These are phyloP conservation scores for Geotrichum aggregatum DNA, from an alignment of 1,139 yeast genomes.

Conservation along the genomic window DNA sequence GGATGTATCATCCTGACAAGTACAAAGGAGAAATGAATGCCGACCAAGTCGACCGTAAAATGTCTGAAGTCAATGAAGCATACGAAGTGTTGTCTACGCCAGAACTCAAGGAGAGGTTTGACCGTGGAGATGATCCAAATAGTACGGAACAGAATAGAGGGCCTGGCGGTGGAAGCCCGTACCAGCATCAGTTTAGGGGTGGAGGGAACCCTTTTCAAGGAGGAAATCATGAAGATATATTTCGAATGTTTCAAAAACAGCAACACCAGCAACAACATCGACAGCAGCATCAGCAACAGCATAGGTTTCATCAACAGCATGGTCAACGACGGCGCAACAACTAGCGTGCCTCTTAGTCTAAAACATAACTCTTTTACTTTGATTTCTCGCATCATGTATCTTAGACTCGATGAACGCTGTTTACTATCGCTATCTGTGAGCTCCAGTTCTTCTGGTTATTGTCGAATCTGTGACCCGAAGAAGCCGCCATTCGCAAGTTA, in stretches of 20 bases:
- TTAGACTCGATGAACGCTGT: too few species aligned
- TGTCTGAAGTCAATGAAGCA: slow-evolving; percentile 92
- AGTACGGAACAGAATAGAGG: slow-evolving; percentile 31
- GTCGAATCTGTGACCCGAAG: too few species aligned
- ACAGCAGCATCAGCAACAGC: slow-evolving; percentile 6
- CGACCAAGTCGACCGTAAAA: slow-evolving; percentile 73
- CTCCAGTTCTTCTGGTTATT: too few species aligned
- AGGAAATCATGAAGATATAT: slow-evolving; percentile 4
- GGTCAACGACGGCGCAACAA: neutral
- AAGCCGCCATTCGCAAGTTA: too few species aligned
- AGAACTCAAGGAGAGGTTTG: slow-evolving; percentile 62
- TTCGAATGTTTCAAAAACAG: slow-evolving; percentile 2
- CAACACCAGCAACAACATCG: slow-evolving; percentile 6
- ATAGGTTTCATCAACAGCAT: neutral
- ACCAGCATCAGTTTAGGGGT: slow-evolving; percentile 4
- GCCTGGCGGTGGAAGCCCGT: slow-evolving; percentile 4
- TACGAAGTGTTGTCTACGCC: slow-evolving; percentile 76
- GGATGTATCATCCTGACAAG: slow-evolving; percentile 89
- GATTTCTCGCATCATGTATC: too few species aligned
- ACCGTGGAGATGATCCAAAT: slow-evolving; percentile 57
- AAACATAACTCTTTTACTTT: neutral
- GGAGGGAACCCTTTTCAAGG: slow-evolving; percentile 6
- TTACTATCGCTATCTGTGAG: too few species aligned
- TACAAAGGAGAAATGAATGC: slow-evolving; percentile 63
- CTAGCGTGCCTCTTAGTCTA: too few species aligned